Conservation (phyloP, 768 basidiomycete genomes). For the Trametopsis cervina region DNA sequence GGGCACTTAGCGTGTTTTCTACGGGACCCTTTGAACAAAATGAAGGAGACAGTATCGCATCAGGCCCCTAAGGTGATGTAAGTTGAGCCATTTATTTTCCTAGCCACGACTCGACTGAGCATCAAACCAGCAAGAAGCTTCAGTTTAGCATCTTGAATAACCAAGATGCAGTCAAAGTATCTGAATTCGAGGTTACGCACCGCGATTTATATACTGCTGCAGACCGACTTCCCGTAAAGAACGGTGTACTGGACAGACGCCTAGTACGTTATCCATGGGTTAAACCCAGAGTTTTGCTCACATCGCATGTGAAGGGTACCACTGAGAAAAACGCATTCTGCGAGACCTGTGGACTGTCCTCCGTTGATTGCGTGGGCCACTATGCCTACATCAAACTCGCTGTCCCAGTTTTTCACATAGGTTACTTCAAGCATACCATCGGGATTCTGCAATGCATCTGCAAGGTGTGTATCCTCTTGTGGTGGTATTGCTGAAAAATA, state of each 20-base stretch:
- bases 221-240: slow-evolving; percentile 78
- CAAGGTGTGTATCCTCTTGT: slow-evolving; percentile 54
- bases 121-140: slow-evolving; percentile 69
- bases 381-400: slow-evolving; percentile 98
- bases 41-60: slow-evolving; percentile 81
- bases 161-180: slow-evolving; percentile 91
- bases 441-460: slow-evolving; percentile 92
- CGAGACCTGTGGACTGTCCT: slow-evolving; percentile 88
- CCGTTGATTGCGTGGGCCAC: slow-evolving; percentile 95
- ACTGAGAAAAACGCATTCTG: slow-evolving; percentile 90
- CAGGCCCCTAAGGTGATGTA: slow-evolving; percentile 82
- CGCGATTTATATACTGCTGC: slow-evolving; percentile 84
- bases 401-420: slow-evolving; percentile 96
- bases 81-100: slow-evolving; percentile 16
- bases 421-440: slow-evolving; percentile 96
- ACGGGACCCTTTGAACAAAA: too few relatives aligned
- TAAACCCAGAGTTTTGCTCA: background rate
- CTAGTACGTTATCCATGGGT: slow-evolving; percentile 49
- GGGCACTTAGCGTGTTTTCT: too few relatives aligned
- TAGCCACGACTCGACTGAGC: background rate
- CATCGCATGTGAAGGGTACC: slow-evolving; percentile 58
- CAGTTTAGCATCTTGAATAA: slow-evolving; percentile 93
- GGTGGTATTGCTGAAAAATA: background rate
- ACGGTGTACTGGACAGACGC: slow-evolving; percentile 90
- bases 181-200: slow-evolving; percentile 94